Percentiles rank a stretch among this genome's conserved stretches.
Conservation (phyloP, 257 asterid genomes). For the Capsicum rhomboideum region DNA sequence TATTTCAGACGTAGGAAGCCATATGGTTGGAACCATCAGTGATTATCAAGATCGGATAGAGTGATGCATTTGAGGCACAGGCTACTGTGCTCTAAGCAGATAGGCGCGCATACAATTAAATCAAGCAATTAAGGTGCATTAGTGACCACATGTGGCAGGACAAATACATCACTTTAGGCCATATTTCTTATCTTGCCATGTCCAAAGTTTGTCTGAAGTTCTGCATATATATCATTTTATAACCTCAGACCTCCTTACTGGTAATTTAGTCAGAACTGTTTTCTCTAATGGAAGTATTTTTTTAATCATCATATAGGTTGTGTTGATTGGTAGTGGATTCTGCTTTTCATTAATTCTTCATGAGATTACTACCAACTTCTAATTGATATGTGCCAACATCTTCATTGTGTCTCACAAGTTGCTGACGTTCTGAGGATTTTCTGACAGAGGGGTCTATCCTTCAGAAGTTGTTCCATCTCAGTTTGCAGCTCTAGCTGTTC, state of each 20-base stretch:
- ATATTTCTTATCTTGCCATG: not conserved
- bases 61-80: not conserved
- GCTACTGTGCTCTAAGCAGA: not conserved
- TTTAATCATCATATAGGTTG: not conserved
- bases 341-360: not conserved
- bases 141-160: not conserved
- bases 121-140: not conserved
- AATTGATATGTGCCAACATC: not conserved
- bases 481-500: slow-evolving; percentile 17
- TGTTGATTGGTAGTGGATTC: not conserved
- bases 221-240: not conserved
- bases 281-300: not conserved
- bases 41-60: not conserved
- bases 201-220: not conserved
- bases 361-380: not conserved
- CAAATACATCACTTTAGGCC: not conserved
- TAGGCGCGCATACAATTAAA: not conserved
- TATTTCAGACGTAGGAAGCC: not conserved
- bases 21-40: not conserved
- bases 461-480: slow-evolving; percentile 53
- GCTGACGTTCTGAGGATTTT: slow-evolving; percentile 14
- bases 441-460: slow-evolving; percentile 74
- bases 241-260: not conserved
- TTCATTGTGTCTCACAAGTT: not conserved
- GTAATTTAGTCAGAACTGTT: not conserved